phyloP scores from a whole-genome alignment of 2,329 filamentous ascomycete genomes.

The Akanthomyces muscarius region DNA sequence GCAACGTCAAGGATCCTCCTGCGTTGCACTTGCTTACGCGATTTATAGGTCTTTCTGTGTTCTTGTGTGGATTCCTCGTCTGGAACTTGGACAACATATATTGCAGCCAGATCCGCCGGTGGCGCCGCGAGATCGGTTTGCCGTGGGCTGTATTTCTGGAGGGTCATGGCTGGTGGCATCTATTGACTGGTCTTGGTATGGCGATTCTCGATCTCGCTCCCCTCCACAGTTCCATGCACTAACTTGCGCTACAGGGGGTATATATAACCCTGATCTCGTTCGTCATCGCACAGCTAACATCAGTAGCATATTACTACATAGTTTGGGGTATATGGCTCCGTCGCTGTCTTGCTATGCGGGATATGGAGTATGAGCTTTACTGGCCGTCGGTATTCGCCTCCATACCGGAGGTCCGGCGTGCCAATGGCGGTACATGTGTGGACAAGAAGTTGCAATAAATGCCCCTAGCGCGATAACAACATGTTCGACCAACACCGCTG shows the following conservation, averaged over 20 bases:
- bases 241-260: conserved; percentile 27
- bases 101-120: conserved; percentile 60
- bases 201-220: background rate
- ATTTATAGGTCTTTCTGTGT: conserved; percentile 50
- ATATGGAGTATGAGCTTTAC: conserved; percentile 65
- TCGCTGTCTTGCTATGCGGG: conserved; percentile 67
- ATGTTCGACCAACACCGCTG: too few species aligned
- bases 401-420: conserved; percentile 44
- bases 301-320: conserved; percentile 72
- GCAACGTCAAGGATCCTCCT: background rate
- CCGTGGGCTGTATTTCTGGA: conserved; percentile 74
- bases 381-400: conserved; percentile 63
- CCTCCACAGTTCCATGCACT: conserved; percentile 22
- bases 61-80: conserved; percentile 69
- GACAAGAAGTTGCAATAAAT: background rate
- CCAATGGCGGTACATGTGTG: too few species aligned
- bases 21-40: background rate
- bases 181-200: conserved; percentile 71
- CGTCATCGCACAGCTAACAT: background rate
- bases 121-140: conserved; percentile 65
- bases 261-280: background rate
- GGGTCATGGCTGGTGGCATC: conserved; percentile 61
- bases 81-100: conserved; percentile 80
- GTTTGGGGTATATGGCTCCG: conserved; percentile 80
- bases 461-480: background rate